Conservation (phyloP, 495 filamentous ascomycete genomes). For the Neurospora sp. region DNA sequence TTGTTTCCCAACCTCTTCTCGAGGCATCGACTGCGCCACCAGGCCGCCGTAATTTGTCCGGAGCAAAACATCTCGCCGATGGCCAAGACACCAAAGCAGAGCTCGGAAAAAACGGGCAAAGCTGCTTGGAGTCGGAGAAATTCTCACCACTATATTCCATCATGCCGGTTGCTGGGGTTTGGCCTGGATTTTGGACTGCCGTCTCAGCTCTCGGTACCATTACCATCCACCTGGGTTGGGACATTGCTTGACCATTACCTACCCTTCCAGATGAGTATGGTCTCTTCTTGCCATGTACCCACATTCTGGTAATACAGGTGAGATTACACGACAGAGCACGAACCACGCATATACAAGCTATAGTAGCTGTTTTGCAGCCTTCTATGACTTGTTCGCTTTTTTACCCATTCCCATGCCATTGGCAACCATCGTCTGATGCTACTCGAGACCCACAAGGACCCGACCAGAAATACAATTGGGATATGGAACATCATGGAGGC, state of each 20-base stretch:
- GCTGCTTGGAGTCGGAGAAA: background rate
- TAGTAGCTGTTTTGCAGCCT: slow-evolving; percentile 13
- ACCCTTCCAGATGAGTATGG: background rate
- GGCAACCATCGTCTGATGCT: slow-evolving; percentile 15
- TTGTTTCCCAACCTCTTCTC: background rate
- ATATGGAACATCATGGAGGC: background rate
- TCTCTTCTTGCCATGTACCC: background rate
- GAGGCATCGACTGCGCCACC: background rate
- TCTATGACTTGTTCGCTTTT: background rate
- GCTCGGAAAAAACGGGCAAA: background rate
- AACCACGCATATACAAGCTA: slow-evolving; percentile 8
- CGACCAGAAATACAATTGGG: background rate
- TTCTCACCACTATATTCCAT: background rate
- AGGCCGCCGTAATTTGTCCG: background rate
- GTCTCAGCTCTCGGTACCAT: background rate
- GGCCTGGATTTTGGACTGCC: background rate
- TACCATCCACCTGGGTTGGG: background rate
- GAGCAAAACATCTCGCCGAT: background rate
- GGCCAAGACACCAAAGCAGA: background rate
- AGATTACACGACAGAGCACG: slow-evolving; percentile 12
- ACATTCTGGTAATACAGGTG: background rate
- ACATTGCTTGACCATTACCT: background rate
- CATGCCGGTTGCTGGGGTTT: background rate
- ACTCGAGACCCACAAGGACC: slow-evolving; percentile 1
- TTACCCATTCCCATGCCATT: background rate